A percentile compares a stretch with the other conserved stretches of the same genome.
phyloP scores from a whole-genome alignment of 305 asterid genomes.

The Fraxinus sp. region DNA sequence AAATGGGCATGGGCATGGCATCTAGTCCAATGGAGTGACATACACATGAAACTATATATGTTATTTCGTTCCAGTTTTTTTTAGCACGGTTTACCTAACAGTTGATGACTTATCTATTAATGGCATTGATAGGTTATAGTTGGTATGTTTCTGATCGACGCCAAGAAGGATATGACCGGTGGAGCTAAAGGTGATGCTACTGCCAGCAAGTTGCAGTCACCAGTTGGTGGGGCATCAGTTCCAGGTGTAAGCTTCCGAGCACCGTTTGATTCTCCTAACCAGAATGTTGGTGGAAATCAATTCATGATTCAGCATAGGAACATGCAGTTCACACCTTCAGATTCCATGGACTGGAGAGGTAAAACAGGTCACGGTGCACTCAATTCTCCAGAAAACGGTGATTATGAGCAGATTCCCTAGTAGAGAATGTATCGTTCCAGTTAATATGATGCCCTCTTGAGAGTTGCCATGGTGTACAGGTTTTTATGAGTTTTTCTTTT shows the following conservation, averaged over 20 bases:
- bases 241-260: constrained; percentile 42
- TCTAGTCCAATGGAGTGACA: background rate
- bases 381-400: constrained; percentile 50
- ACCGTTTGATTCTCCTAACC: constrained; percentile 39
- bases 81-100: background rate
- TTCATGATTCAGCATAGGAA: constrained; percentile 37
- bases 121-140: constrained; percentile 42
- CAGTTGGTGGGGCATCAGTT: constrained; percentile 41
- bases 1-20: background rate
- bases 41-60: background rate
- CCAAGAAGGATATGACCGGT: constrained; percentile 32
- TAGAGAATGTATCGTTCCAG: constrained; percentile 10
- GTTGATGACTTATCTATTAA: background rate
- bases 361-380: constrained; percentile 19
- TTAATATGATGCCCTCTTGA: background rate
- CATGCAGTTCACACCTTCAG: constrained; percentile 37
- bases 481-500: background rate
- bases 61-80: background rate
- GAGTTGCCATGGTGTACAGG: background rate
- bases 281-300: constrained; percentile 43
- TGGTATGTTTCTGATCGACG: constrained; percentile 44
- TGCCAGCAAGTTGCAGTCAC: constrained; percentile 40
- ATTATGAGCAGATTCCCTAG: constrained; percentile 33
- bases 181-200: background rate
- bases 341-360: constrained; percentile 41